Evolutionary conservation across 192 early-diverging fungal species (phyloP), one percentile per base, ranked within the genome.

Genomic region (Umbelopsis isabellina): DNA sequence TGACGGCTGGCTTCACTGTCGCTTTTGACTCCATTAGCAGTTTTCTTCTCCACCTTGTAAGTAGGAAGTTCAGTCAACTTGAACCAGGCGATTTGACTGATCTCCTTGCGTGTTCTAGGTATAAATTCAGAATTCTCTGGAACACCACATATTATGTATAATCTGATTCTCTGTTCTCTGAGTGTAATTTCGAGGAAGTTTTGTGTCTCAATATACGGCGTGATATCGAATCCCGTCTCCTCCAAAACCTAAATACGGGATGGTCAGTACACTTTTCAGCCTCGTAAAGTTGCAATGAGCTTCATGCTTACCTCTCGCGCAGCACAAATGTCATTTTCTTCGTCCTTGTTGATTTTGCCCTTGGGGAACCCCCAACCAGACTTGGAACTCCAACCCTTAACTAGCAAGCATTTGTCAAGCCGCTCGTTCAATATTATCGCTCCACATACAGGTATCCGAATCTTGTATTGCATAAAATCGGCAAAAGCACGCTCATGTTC

Each of bases 261-360:
- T 27, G 27, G 49, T 44, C 25, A 22, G 47, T 9, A 25, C 21
- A 7, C 9, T 1, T 3, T 30, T 1, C 11, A 13, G 48, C 47
- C 46, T 45, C 22, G 6, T 49, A 25, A 7, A 16, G 27, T 27
- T 2, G 35, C 44, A 50, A 41, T 30, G 21, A 27, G 9, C 46
- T 3, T 30, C 16, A 16, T 30, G 65, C 13, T 5, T 75, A 94
- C 95, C 82, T 99, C 97, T 65, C 97, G 89, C 70, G 92, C 86
- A 13, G 97, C 96, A 76, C 97, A 99, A 15, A 81, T 82, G 51
- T 85, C 83, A 74, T 96, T 91, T 18, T 87, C 87, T 78, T 99
- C 97, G 74, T 93, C 94, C 80, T 98, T 91, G 79, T 99, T 99
- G 80, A 99, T 99, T 72, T 99, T 99, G 21, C 97, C 97, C 35